Percentiles rank a stretch among this genome's conserved stretches.
Conservation (phyloP, 2,329 filamentous ascomycete species). For the Pseudogymnoascus sp. region DNA sequence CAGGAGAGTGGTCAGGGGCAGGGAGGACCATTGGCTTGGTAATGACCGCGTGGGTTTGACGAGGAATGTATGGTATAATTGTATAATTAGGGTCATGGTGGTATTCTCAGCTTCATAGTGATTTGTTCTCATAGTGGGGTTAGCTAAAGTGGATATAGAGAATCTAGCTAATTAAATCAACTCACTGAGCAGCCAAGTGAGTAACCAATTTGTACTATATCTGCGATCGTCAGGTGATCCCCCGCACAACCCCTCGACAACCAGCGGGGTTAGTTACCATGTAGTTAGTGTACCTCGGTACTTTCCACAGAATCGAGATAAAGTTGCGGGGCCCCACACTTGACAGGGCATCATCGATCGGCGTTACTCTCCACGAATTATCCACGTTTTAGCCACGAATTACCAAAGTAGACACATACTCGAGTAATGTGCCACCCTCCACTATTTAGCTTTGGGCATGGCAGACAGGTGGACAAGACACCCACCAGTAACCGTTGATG, state of each 20-base stretch:
- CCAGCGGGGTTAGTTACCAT: not conserved
- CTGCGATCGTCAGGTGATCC: not conserved
- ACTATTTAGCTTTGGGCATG: not conserved
- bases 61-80: not conserved
- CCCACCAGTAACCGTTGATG: not conserved
- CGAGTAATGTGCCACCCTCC: not conserved
- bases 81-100: not conserved
- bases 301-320: not conserved
- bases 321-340: conserved; percentile 7
- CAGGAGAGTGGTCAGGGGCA: conserved; percentile 10
- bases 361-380: not conserved
- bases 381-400: not conserved
- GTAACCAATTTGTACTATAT: not conserved
- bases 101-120: not conserved
- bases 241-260: not conserved
- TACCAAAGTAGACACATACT: not conserved
- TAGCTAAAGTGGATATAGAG: not conserved
- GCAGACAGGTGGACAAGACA: not conserved
- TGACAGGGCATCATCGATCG: not conserved
- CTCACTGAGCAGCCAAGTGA: not conserved
- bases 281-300: not conserved
- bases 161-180: not conserved
- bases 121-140: not conserved
- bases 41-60: not conserved
- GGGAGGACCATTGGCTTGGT: not conserved